Evolutionary conservation across 768 basidiomycete genomes (phyloP), one percentile per base, ranked within the genome.

Genomic region (Kwoniella bestiolae): DNA sequence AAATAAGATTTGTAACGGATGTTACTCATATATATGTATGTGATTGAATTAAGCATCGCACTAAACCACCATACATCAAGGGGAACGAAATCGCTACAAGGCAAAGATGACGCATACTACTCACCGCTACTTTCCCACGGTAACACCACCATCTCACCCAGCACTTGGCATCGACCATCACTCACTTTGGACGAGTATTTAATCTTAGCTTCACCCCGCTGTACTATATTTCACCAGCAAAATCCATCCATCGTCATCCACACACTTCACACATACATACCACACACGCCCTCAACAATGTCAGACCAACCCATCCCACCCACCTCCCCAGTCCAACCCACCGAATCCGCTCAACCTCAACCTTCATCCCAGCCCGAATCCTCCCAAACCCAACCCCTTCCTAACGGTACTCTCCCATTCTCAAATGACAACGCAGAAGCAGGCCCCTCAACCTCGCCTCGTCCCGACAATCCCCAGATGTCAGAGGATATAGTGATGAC

Each of bases 71-170:
- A n/a, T n/a, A n/a, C n/a, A n/a, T n/a, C n/a, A n/a, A n/a, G n/a
- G n/a, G n/a, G n/a, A n/a, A n/a, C n/a, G n/a, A n/a, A n/a, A n/a
- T n/a, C n/a, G n/a, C 46, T 47, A 47, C 5, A 23, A 23, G 3
- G 11, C 18, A 35, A 35, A 55, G 52, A 55, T 55, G 52, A 55
- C 52, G 52, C 52, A 55, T 21, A 55, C 52, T 18, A 7, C 16
- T 16, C 28, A 16, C 23, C 21, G 9, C 14, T 21, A 63, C 63
- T 65, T 29, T 65, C 63, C 23, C 63, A 65, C 63, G 56, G 56
- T 65, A 14, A 3, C 9, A 5, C 46, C 46, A n/a, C n/a, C 25
- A 0, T 25, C n/a, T 21, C 3, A n/a, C 46, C 1, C 18, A 21
- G 25, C 9, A 46, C 38, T 41, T 41, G 38, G 38, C 38, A 41